Evolutionary conservation across 163 green algal species (phyloP).

Genomic region (Prototheca cutis): DNA sequence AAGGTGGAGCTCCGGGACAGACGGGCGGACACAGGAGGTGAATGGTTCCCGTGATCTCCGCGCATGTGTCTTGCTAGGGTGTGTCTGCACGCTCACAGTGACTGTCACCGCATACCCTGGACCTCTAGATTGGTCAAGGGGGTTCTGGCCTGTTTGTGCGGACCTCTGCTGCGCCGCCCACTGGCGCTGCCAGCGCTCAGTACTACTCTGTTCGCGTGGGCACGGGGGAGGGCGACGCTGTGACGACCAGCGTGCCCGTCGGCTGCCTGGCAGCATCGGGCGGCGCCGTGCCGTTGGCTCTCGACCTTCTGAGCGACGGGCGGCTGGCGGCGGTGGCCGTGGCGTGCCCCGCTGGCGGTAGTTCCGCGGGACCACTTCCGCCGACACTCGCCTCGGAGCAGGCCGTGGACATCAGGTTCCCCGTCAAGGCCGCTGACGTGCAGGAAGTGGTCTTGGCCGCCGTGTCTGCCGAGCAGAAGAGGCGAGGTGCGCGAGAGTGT

Average conservation of each 20-base stretch:
- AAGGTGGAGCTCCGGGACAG: too few species aligned
- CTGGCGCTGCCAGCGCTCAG: too few species aligned
- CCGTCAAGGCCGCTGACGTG: background rate
- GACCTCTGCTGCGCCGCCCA: too few species aligned
- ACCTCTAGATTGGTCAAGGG: too few species aligned
- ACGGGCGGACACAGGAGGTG: too few species aligned
- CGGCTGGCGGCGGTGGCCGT: background rate
- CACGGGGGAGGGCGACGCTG: background rate
- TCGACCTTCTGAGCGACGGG: background rate
- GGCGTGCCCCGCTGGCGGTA: background rate
- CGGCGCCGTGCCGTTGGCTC: background rate
- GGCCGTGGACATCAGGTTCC: background rate
- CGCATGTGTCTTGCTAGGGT: too few species aligned
- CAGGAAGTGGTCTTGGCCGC: background rate
- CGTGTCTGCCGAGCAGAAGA: background rate
- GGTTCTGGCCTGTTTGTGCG: too few species aligned
- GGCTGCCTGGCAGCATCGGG: background rate
- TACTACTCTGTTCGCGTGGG: slow-evolving; percentile 1
- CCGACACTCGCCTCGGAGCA: background rate
- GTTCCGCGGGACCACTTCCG: background rate
- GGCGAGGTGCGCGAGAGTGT: background rate
- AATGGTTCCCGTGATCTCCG: too few species aligned
- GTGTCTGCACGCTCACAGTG: too few species aligned
- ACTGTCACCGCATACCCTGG: too few species aligned
- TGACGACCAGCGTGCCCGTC: background rate